A percentile compares a stretch with the other conserved stretches of the same genome.
Evolutionary conservation across 371 early-diverging fungal genomes (phyloP).

Genomic region (Mucor velutinosus): DNA sequence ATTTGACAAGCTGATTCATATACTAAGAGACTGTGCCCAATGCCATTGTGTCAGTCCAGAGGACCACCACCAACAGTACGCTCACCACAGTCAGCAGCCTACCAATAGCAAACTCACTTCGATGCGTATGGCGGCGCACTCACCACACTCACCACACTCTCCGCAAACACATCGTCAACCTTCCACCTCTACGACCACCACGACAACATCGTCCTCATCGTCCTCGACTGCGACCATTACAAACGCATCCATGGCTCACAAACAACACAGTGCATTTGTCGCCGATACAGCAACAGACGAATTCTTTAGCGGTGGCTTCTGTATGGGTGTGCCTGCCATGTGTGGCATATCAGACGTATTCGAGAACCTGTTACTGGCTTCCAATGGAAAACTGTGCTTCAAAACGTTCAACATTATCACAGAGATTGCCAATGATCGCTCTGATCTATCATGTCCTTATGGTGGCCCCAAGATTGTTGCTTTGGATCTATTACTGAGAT

Average conservation of each 20-base stretch:
- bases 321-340: constrained; percentile 37
- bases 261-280: background rate
- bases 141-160: background rate
- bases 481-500: constrained; percentile 55
- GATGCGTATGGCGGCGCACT: background rate
- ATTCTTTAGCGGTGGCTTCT: constrained; percentile 1
- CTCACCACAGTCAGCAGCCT: background rate
- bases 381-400: constrained; percentile 39
- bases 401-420: constrained; percentile 55
- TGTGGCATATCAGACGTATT: constrained; percentile 44
- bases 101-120: background rate
- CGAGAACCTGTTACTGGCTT: constrained; percentile 32
- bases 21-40: constrained; percentile 44
- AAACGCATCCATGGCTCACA: background rate
- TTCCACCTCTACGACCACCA: background rate
- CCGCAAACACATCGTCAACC: background rate
- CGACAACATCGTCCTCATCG: background rate
- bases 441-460: constrained; percentile 42
- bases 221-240: background rate
- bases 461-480: constrained; percentile 58
- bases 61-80: background rate
- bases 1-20: constrained; percentile 50
- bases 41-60: constrained; percentile 37
- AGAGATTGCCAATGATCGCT: constrained; percentile 43
- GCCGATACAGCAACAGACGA: background rate